Percentiles rank a stretch among this genome's conserved stretches.
These are phyloP conservation scores for Penicillium sp. DNA, from an alignment of 2,329 filamentous ascomycete species.

Conservation along the genomic window DNA sequence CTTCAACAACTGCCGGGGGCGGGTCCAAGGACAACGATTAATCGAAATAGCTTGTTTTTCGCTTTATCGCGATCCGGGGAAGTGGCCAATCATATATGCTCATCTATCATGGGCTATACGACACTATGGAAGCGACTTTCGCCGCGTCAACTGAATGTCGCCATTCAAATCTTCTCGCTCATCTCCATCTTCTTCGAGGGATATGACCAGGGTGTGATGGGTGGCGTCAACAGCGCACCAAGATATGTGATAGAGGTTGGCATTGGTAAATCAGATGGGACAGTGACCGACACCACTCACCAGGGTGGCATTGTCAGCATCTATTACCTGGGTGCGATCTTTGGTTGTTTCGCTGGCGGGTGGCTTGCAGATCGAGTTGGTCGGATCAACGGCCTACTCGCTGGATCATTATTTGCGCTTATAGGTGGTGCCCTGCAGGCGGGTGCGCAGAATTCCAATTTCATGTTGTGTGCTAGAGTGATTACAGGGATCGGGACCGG, in stretches of 20 bases:
- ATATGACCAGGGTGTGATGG: constrained; percentile 57
- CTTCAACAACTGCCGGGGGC: not conserved
- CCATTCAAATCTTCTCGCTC: constrained; percentile 35
- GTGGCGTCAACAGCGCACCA: constrained; percentile 47
- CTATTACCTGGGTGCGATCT: constrained; percentile 54
- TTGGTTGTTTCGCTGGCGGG: constrained; percentile 51
- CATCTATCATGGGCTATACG: constrained; percentile 37
- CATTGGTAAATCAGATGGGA: constrained; percentile 47
- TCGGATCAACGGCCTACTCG: constrained; percentile 52
- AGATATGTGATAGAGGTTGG: constrained; percentile 42
- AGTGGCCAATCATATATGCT: not conserved
- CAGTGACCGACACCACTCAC: constrained; percentile 49
- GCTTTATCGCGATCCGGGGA: not conserved
- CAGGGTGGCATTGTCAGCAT: constrained; percentile 55
- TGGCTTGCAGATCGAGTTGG: constrained; percentile 54
- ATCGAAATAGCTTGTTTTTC: not conserved
- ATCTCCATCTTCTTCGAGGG: constrained; percentile 43
- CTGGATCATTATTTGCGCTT: constrained; percentile 49
- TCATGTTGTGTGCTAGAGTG: constrained; percentile 51
- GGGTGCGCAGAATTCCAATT: constrained; percentile 45
- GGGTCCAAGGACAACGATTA: constrained; percentile 18
- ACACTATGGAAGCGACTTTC: constrained; percentile 46
- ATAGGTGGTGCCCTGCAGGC: constrained; percentile 52
- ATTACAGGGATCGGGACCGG: constrained; percentile 55
- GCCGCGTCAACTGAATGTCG: constrained; percentile 43